Conservation (phyloP, 129 eudicot genomes). For the Chrysanthemum makinoi region DNA sequence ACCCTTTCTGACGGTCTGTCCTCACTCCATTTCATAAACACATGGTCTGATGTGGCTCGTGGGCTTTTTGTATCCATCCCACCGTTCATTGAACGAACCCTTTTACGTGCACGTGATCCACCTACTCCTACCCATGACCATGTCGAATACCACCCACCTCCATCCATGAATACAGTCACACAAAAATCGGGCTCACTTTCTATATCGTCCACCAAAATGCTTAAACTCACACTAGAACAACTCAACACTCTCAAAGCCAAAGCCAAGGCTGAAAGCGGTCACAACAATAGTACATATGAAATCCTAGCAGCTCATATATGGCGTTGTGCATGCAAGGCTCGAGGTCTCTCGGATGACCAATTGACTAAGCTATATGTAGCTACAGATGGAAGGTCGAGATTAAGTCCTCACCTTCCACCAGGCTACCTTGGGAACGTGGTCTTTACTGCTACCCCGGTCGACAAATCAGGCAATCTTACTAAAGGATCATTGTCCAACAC, state of each 20-base stretch:
- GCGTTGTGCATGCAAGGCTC: constrained; percentile 68
- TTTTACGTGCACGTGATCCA: constrained; percentile 51
- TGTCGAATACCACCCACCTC: constrained; percentile 57
- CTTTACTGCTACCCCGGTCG: constrained; percentile 46
- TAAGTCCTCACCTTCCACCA: constrained; percentile 54
- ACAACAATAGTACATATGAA: constrained; percentile 44
- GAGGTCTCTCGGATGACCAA: constrained; percentile 54
- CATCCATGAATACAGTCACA: constrained; percentile 24
- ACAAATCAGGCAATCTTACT: constrained; percentile 40
- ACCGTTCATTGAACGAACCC: constrained; percentile 70
- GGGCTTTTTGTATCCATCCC: constrained; percentile 52
- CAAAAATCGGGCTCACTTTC: constrained; percentile 17
- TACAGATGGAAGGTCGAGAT: constrained; percentile 58
- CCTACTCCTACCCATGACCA: constrained; percentile 52
- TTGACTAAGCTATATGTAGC: constrained; percentile 50
- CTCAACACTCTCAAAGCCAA: constrained; percentile 46
- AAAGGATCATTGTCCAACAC: constrained; percentile 40
- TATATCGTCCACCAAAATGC: constrained; percentile 40
- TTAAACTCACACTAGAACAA: constrained; percentile 54
- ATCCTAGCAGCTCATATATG: constrained; percentile 62
- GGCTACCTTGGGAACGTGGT: constrained; percentile 70
- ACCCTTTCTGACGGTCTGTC: constrained; percentile 50
- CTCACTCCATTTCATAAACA: constrained; percentile 52
- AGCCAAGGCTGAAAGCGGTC: constrained; percentile 36
- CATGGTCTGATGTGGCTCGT: constrained; percentile 63